Percentiles rank a stretch among this genome's conserved stretches.
Evolutionary conservation across 495 filamentous ascomycete species (phyloP).

Genomic region (Cladorrhinum samala): DNA sequence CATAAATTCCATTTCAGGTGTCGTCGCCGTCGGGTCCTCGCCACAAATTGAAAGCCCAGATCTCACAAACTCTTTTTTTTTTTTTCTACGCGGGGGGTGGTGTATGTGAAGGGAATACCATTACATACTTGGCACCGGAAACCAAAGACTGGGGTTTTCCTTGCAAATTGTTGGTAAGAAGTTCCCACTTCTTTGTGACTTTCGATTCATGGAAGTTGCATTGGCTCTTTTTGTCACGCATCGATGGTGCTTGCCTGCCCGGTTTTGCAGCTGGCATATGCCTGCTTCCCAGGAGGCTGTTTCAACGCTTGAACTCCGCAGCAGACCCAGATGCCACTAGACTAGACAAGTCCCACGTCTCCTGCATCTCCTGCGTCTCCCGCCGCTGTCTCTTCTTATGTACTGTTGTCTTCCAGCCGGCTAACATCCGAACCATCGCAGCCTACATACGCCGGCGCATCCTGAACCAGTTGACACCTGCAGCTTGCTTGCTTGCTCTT

Average conservation of each 20-base stretch:
- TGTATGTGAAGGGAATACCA: too few relatives aligned
- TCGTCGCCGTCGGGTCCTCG: too few relatives aligned
- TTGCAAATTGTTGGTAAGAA: too few relatives aligned
- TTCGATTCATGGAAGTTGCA: background rate
- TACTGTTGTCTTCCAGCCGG: background rate
- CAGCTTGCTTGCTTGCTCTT: background rate
- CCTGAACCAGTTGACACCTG: background rate
- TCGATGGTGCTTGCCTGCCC: background rate
- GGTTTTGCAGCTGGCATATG: background rate
- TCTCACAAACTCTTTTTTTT: too few relatives aligned
- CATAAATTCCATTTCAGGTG: too few relatives aligned
- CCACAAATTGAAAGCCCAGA: too few relatives aligned
- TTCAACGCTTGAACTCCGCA: background rate
- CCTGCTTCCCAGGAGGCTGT: too few relatives aligned
- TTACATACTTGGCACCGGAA: too few relatives aligned
- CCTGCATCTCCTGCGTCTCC: background rate
- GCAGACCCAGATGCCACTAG: background rate
- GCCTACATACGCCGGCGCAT: background rate
- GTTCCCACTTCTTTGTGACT: background rate
- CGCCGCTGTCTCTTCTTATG: background rate
- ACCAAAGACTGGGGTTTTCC: too few relatives aligned
- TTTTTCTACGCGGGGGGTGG: too few relatives aligned
- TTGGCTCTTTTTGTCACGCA: background rate
- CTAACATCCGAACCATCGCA: background rate
- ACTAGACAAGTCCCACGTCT: too few relatives aligned